Base-by-base conservation (phyloP, 2,329 filamentous ascomycete genomes). In the Bipolaris victoriae region DNA sequence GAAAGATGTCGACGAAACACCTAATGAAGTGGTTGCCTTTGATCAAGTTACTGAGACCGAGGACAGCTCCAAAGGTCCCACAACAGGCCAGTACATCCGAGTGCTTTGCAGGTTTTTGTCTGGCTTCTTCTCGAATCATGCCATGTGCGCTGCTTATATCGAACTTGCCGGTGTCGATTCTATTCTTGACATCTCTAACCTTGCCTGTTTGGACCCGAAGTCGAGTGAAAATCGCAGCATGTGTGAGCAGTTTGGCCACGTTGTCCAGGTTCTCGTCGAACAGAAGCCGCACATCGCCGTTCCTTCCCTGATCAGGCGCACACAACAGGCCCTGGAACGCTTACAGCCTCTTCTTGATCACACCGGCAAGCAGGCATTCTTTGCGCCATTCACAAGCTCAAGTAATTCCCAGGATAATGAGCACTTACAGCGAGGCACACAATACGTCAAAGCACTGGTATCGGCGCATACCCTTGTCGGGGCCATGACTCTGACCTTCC, bases 121-220 rank as follows among this genome's bases (percentile, higher is more conserved):
- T 37, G 86, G 89, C 1, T 94, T 95, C 72, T 86, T 95, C 57
- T 84, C 86, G 61, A 96, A 96, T 69, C 82, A 85, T 55, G 82
- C 82, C 33, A 84, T 96, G 66, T 93, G 90, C 75, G 80, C 82
- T 16, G 84, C 85, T 22, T 94, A 97, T 69, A 87, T 95, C 61
- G 86, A 90, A 52, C 84, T 85, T 48, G 91, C 92, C 55, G 95
- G 92, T 6, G 87, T 94, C 22, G 92, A 97, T 74, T 83, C 90
- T 49, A 82, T 98, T 18, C 82, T 99, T 52, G 92, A 97, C 70
- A 86, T 97, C 53, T 89, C 89, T 39, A 91, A 90, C 52, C 86
- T 93, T 29, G 90, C 92, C 5, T 93, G 91, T 72, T 82, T 98
- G 45, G 87, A 91, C 1, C 87, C 88, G 65, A 85, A 90, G 68